Percentiles rank a stretch among this genome's conserved stretches.
These are phyloP conservation scores for Lentithecium fluviatile DNA, from an alignment of 495 filamentous ascomycete species.

Conservation along the genomic window DNA sequence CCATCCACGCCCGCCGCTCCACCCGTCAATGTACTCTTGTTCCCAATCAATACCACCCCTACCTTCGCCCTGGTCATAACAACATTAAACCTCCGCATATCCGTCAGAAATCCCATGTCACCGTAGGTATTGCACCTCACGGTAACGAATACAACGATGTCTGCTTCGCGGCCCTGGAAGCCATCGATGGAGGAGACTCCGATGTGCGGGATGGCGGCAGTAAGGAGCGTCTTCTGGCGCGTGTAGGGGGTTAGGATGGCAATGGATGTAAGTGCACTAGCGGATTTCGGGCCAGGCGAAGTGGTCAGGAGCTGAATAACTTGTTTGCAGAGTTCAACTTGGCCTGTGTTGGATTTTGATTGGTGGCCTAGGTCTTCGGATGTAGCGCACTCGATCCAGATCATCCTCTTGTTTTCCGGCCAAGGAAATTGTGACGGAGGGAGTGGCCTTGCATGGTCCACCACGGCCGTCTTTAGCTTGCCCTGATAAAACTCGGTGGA, in stretches of 20 bases:
- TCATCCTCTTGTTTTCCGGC: constrained; percentile 40
- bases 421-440: constrained; percentile 41
- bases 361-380: constrained; percentile 47
- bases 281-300: not conserved
- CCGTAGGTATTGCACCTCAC: constrained; percentile 49
- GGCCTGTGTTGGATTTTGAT: constrained; percentile 51
- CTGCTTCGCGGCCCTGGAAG: constrained; percentile 54
- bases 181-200: constrained; percentile 52
- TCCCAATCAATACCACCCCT: constrained; percentile 51
- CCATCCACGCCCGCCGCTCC: constrained; percentile 14
- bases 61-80: constrained; percentile 50
- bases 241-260: constrained; percentile 51
- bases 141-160: constrained; percentile 53
- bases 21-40: constrained; percentile 43
- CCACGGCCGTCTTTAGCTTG: constrained; percentile 46
- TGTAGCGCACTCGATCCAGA: constrained; percentile 47
- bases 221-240: constrained; percentile 45
- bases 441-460: constrained; percentile 32
- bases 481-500: constrained; percentile 52
- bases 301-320: constrained; percentile 42
- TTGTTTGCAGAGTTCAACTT: constrained; percentile 42
- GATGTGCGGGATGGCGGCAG: constrained; percentile 35
- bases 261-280: not conserved
- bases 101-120: constrained; percentile 54
- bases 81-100: constrained; percentile 53